Evolutionary conservation across 2,329 filamentous ascomycete genomes (phyloP), one percentile per base, ranked within the genome.

Genomic region (Paramyrothecium roridum): DNA sequence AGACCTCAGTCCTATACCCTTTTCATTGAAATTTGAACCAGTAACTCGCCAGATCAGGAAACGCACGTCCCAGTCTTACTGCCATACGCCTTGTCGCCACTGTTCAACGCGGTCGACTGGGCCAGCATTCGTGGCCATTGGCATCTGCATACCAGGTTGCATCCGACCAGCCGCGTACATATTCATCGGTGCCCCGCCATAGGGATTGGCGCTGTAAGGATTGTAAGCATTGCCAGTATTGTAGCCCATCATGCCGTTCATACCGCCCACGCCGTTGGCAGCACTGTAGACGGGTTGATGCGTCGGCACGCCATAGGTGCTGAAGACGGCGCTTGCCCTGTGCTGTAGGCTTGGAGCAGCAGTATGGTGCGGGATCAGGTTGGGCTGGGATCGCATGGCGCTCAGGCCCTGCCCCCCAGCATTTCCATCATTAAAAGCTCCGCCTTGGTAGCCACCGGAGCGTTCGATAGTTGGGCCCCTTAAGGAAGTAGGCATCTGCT

Each of bases 381-480:
- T 65, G 6, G 63, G 62, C n/a, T 59, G 65, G 8, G 66, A 67
- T 49, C 65, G 57, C 4, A 65, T 59, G 1, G 61, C 64, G 22
- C 65, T 65, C 17, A 56, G 54, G 7, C 61, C 65, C 50, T 56
- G 46, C 3, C 80, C 80, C 6, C 74, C 80, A 7, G 30, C 49
- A 16, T 63, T 67, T 1, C 80, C 80, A 52, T 83, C 79, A 60
- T 85, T 84, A 63, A 80, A 84, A n/a, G 72, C 70, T 3, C 82
- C 82, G 20, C 77, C 73, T 59, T 75, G 72, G 63, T 74, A 85
- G 0, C 79, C 81, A 30, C 79, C 76, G 0, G 76, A 65, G 26
- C 67, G 69, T 21, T 67, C 63, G 53, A 65, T 54, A n/a, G 60
- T 61, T 1, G 73, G 62, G 2, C 62, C 61, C 11, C 63, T 65